A percentile compares a stretch with the other conserved stretches of the same genome.
Conservation (phyloP, 1,284 basidiomycete species). For the Melampsora larici-populina region DNA sequence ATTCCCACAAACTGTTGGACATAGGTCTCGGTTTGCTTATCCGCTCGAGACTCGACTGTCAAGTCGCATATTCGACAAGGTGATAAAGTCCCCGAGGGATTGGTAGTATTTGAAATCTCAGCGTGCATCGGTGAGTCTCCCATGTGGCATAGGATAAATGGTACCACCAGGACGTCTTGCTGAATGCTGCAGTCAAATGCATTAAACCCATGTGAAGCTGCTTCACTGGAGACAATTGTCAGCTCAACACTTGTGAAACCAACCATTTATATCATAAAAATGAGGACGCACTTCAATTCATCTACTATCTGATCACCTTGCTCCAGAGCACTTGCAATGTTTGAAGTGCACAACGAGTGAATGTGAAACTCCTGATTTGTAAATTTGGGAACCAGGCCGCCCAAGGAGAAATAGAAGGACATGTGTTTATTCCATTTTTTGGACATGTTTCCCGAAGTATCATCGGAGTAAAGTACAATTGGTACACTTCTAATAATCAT, state of each 20-base stretch:
- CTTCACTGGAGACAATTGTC: too few relatives aligned
- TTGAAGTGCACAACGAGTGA: constrained; percentile 4
- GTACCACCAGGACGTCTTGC: neutral
- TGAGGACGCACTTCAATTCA: constrained; percentile 2
- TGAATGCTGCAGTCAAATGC: neutral
- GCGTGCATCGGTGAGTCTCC: neutral
- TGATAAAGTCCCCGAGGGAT: too few relatives aligned
- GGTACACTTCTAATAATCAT: neutral
- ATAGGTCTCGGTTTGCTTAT: neutral
- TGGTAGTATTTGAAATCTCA: too few relatives aligned
- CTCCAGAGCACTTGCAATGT: constrained; percentile 11
- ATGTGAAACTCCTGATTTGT: constrained; percentile 5
- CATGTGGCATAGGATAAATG: neutral
- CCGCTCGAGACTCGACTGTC: too few relatives aligned
- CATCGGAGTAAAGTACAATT: neutral
- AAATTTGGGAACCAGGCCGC: neutral
- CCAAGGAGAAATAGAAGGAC: neutral
- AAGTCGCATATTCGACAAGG: too few relatives aligned
- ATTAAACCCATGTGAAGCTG: too few relatives aligned
- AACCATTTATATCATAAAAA: too few relatives aligned
- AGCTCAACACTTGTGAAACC: too few relatives aligned
- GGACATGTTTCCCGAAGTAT: neutral
- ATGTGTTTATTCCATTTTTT: too few relatives aligned
- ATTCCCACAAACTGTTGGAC: neutral
- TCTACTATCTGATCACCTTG: neutral